Base-by-base conservation (phyloP, 768 basidiomycete species). In the Asterophora lycoperdoides region DNA sequence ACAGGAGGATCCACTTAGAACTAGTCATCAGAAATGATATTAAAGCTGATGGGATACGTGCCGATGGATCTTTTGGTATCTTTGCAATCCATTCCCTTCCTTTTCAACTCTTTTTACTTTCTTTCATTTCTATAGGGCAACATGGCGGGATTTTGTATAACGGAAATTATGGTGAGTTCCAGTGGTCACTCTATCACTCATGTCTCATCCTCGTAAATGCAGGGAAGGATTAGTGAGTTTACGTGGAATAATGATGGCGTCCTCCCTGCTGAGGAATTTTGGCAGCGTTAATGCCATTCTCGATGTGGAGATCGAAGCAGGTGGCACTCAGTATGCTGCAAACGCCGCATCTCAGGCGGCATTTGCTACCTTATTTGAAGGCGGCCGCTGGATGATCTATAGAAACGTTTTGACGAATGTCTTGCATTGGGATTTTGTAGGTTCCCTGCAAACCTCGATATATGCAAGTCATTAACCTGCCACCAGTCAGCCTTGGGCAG, bases 351-450 rank as follows among this genome's bases (percentile, higher is more conserved):
- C 75, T 15, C 68, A 56, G 48, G 43, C 46, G 29, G 76, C 76
- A 1, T 75, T 78, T 50, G 69, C 66, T 17, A 70, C 68, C n/a
- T 61, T 74, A 14, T 61, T 77, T 38, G 64, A 72, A 29, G 78
- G 72, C 1, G 63, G 72, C 40, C 64, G 68, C 46, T 79, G 78
- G 78, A 76, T 78, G 75, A 72, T 79, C 36, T 74, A 68, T 55
- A 60, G 68, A 7, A 86, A 88, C 59, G 64, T 70, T 7, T 41
- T 75, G 26, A 85, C 84, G 1, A 64, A 70, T 5, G 73, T 78
- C 9, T 60, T 82, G 40, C 84, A 86, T 58, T 89, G 83, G 83
- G 86, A 89, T 56, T 79, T 84, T 57, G 84, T 86, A 51, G 61
- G 84, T 70, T 6, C 6, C 6, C 23, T 36, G n/a, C 37, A 8